Base-by-base conservation (phyloP, 495 filamentous ascomycete species). In the Penicillium longicatenatum region DNA sequence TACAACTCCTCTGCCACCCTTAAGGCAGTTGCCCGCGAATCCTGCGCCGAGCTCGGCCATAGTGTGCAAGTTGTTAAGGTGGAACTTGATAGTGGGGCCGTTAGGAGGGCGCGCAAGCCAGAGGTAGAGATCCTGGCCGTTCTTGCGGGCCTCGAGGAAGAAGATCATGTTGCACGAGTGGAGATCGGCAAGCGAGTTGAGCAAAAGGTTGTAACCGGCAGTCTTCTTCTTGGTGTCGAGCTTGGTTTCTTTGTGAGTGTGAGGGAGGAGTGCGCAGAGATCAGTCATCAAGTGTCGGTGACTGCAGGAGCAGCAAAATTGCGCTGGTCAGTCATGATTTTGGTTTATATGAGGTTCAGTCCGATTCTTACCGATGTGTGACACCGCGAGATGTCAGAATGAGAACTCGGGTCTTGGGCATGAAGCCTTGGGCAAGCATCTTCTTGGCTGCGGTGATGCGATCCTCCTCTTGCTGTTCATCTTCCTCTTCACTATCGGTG, bases 161-260 rank as follows among this genome's bases (percentile, higher is more conserved):
- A 96, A 82, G 50, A 98, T 86, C 73, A 97, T 94, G 76, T 99
- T 99, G 85, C 93, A 97, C 63, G 97, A 98, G 81, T 97, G 96
- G 19, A 99, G 84, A 63, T 99, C 93, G 39, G 94, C 94, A 16
- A 98, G 86, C 70, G 96, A 93, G 77, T 98, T 98, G 8, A 99
- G 84, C 65, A 96, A 86, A 72, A 90, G 86, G 57, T 96, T 88
- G 59, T 80, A 80, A n/a, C 76, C 76, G 37, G 75, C 69, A 6
- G 77, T 74, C 65, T 95, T 92, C 52, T 92, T 93, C 73, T 98
- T 97, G 39, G 93, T 94, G 65, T 98, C 93, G 50, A 97, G 85
- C 73, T 99, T 99, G 57, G 88, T 92, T 71, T 99, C 94, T 76
- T 96, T 96, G 65, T 92, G 84, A 37, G 85, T 85, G 66, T 99